Base-by-base conservation (phyloP, 306 rosid genomes). In the Malus domestica region DNA sequence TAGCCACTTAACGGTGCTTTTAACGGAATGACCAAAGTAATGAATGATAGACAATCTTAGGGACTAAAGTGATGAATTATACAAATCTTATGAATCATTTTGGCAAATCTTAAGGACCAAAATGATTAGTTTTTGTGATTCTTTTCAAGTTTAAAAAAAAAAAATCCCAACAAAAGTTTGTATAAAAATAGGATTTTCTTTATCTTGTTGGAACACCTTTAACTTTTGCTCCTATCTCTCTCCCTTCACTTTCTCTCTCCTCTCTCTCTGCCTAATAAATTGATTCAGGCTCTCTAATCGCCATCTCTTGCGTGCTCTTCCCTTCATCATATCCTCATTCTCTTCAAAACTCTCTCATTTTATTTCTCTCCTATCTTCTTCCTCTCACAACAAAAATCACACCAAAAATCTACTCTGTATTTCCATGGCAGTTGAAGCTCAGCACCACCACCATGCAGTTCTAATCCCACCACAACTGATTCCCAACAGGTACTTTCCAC, bases 391-490 rank as follows among this genome's bases (percentile, higher is more conserved):
- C 8, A 15, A 49, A 5, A 49, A 49, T 16, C 16, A 51, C 55
- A 16, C 55, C 55, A 16, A 18, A 2, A 51, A 6, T 15, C 55
- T 15, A 51, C 20, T 51, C 55, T 5, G 3, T 16, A 18, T 51
- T 51, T 27, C 49, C 73, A 94, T 94, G 97, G 98, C 96, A 59
- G 96, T 94, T 83, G 95, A 90, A 80, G 95, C 98, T 71, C 83
- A 38, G 49, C 89, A 70, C 19, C 70, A 76, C 33, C 89, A 65
- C 44, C 29, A 77, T 82, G 83, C 83, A 76, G 80, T 86, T 76
- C 89, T 82, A 54, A 76, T 84, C 63, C 88, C 94, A 75, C 79
- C 96, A 64, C 91, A 86, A 77, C 80, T 86, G 32, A 80, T 90
- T 77, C 12, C 86, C 1, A 78, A 80, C 40, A 83, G 93, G 91